Evolutionary conservation across 208 protist genomes (phyloP).

Genomic region (Trypanosoma mega): DNA sequence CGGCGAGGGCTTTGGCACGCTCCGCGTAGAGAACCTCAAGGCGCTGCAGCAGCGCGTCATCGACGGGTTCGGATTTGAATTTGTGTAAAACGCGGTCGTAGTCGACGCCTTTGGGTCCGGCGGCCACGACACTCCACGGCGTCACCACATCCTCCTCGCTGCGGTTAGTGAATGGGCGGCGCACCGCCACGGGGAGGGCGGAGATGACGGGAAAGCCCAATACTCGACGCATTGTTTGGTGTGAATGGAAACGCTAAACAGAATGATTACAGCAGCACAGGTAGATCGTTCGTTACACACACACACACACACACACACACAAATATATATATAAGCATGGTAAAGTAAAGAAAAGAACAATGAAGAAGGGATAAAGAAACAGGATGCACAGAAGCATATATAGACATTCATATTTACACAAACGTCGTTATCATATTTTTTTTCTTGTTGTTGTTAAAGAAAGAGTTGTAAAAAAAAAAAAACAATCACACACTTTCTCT

Average conservation of each 20-base stretch:
- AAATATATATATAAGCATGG: no score
- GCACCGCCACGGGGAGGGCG: neutral
- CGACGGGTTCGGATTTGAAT: constrained; percentile 76
- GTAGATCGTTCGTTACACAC: no score
- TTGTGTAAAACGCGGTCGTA: constrained; percentile 79
- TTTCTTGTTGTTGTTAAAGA: neutral
- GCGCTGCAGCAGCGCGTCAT: constrained; percentile 32
- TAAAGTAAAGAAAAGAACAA: neutral
- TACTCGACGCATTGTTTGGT: constrained; percentile 10
- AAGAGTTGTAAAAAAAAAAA: neutral
- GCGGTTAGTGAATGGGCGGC: neutral
- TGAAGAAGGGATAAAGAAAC: neutral
- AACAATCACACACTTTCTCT: constrained; percentile 1
- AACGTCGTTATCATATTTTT: neutral
- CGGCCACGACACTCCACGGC: constrained; percentile 76
- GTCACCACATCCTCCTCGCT: constrained; percentile 50
- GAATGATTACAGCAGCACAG: no score
- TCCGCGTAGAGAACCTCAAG: constrained; percentile 29
- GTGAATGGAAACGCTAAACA: no score
- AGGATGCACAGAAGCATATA: neutral
- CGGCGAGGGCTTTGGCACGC: neutral
- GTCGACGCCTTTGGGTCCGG: constrained; percentile 72
- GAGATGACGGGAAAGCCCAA: no score
- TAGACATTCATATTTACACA: neutral
- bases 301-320: no score